Percentiles rank a stretch among this genome's conserved stretches.
These are phyloP conservation scores for Dendrobium chrysotoxum DNA, from an alignment of 106 monocot species.

Conservation along the genomic window DNA sequence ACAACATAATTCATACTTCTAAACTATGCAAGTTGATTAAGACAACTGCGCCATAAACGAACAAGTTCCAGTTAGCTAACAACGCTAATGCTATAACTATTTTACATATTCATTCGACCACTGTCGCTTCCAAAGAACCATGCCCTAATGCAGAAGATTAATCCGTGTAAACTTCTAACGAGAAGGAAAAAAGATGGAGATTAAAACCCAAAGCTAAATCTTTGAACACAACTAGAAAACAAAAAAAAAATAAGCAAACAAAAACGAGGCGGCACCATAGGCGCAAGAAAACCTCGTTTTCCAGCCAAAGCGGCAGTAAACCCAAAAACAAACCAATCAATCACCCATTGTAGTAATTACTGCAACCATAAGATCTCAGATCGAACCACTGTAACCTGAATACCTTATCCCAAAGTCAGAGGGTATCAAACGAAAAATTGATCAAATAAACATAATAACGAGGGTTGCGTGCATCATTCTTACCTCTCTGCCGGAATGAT, in stretches of 20 bases:
- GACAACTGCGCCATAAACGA: not conserved
- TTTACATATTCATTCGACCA: not conserved
- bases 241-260: not conserved
- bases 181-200: not conserved
- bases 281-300: not conserved
- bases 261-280: not conserved
- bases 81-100: no score
- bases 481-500: slow-evolving; percentile 13
- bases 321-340: no score
- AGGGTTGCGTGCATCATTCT: not conserved
- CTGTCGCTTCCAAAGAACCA: not conserved
- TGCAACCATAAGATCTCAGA: not conserved
- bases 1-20: no score
- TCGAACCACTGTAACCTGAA: not conserved
- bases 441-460: not conserved
- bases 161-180: not conserved
- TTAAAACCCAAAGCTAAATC: not conserved
- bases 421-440: not conserved
- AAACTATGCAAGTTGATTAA: no score
- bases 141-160: not conserved
- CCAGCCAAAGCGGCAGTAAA: not conserved
- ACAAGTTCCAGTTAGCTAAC: not conserved
- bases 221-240: not conserved
- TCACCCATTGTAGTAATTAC: no score
- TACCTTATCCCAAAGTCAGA: not conserved